Base-by-base conservation (phyloP, 1,284 basidiomycete species). In the Fomes fomentarius region DNA sequence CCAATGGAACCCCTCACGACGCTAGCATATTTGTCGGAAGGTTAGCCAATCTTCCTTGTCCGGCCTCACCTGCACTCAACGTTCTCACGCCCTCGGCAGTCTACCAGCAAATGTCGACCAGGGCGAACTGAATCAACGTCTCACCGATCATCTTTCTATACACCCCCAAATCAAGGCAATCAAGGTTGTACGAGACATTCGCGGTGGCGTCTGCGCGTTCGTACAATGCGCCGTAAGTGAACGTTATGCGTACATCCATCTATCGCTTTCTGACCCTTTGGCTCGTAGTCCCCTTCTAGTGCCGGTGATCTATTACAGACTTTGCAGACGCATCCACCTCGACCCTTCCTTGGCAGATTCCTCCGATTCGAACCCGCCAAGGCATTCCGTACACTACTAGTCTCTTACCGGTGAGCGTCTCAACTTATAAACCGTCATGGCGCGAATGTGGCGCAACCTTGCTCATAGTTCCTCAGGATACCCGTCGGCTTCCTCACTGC, bases 1-100 rank as follows among this genome's bases (percentile, higher is more conserved):
- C 14, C n/a, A 47, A 54, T 15, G 81, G 76, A 62, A 75, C 80
- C 63, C 77, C 81, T 46, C 87, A 90, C 64, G 85, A 91, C 60
- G 83, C 88, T 31, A 91, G 87, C 64, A 79, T 92, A 59, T 92
- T 92, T 68, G 84, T 92, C 53, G 90, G 90, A 69, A 91, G 89
- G 89, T 87, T 64, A 24, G 61, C 65, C 33, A 17, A 38, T 51
- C 47, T 44, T 30, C 31, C 50, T 46, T 30, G 53, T 34, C 35
- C 19, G 6, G 3, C 10, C 22, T 3, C 3, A 22, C 10, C 28
- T 54, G 61, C 47, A 3, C 15, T 33, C 19, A 19, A 24, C 52
- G n/a, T 58, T 33, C 11, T 30, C 12, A 12, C 12, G 12, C 28
- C 28, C 28, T 6, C 12, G 28, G 7, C n/a, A 92, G 90, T 67